phyloP scores from a whole-genome alignment of 1,284 basidiomycete species.

The Moesziomyces sp. region DNA sequence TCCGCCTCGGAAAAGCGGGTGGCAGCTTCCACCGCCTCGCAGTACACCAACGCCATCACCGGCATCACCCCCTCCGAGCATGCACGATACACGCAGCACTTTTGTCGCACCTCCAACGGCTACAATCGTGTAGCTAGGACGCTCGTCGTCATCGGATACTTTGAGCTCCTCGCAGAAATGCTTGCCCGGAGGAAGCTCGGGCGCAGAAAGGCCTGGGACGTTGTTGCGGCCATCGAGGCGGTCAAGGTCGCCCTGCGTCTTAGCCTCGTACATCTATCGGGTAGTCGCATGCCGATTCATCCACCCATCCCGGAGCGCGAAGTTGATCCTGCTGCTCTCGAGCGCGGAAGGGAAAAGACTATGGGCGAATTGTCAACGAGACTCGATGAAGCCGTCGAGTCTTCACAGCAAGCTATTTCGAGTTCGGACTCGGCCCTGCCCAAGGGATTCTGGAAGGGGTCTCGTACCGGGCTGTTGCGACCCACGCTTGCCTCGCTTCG shows the following conservation, averaged over 20 bases:
- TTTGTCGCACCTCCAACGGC: conserved; percentile 51
- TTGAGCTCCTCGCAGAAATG: conserved; percentile 69
- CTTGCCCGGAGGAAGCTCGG: conserved; percentile 64
- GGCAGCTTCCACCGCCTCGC: neutral
- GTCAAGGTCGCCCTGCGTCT: conserved; percentile 68
- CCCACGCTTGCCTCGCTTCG: conserved; percentile 59
- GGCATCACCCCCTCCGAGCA: conserved; percentile 65
- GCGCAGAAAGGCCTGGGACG: conserved; percentile 64
- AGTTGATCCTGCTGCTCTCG: conserved; percentile 63
- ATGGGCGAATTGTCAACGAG: conserved; percentile 32
- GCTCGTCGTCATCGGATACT: conserved; percentile 65
- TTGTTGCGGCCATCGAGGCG: conserved; percentile 68
- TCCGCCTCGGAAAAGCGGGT: conserved; percentile 9
- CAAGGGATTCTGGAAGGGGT: conserved; percentile 55
- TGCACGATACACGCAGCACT: conserved; percentile 68
- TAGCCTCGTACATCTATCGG: conserved; percentile 66
- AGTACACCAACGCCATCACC: conserved; percentile 11
- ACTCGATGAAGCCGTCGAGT: conserved; percentile 27
- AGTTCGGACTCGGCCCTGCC: conserved; percentile 13
- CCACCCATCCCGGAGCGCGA: conserved; percentile 68
- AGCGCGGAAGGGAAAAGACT: conserved; percentile 42
- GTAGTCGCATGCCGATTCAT: conserved; percentile 63
- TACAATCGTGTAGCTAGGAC: conserved; percentile 65
- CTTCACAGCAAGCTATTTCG: conserved; percentile 5
- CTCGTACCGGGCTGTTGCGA: conserved; percentile 54